These are phyloP conservation scores for Hirsutella rhossiliensis DNA, from an alignment of 2,329 filamentous ascomycete species.

Conservation along the genomic window DNA sequence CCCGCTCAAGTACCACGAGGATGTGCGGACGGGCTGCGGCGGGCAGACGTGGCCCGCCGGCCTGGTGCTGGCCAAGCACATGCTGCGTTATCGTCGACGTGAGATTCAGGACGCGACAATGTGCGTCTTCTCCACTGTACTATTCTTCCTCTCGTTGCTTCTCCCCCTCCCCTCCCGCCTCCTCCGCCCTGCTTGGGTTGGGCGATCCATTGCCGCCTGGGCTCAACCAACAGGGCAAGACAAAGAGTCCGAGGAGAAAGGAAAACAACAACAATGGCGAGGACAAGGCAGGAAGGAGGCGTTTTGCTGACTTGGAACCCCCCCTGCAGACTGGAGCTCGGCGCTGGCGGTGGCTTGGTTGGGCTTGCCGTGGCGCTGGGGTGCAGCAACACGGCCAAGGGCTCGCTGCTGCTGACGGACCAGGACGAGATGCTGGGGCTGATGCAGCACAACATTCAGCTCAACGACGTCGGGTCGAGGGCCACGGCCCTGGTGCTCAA, in stretches of 20 bases:
- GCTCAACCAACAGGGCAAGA: too few relatives aligned
- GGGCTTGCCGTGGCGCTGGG: conserved; percentile 51
- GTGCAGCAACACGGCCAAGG: conserved; percentile 30
- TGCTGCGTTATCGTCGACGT: conserved; percentile 62
- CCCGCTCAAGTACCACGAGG: conserved; percentile 69
- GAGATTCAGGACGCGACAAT: conserved; percentile 56
- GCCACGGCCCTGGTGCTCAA: conserved; percentile 64
- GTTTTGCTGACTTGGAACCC: conserved; percentile 10
- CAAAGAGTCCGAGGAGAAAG: neutral
- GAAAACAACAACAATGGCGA: too few relatives aligned
- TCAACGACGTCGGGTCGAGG: conserved; percentile 57
- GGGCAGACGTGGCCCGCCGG: conserved; percentile 93
- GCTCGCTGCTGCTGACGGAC: conserved; percentile 70
- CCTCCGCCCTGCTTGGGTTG: neutral
- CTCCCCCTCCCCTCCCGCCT: neutral
- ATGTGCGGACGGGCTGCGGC: conserved; percentile 78
- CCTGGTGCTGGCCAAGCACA: conserved; percentile 75
- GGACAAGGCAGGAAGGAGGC: neutral
- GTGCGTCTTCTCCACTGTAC: conserved; percentile 44
- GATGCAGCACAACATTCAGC: conserved; percentile 75
- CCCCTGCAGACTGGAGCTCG: conserved; percentile 65
- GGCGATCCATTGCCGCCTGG: too few relatives aligned
- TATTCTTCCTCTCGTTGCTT: neutral
- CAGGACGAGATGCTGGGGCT: conserved; percentile 74
- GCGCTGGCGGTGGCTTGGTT: conserved; percentile 82